Base-by-base conservation (phyloP, 176 grass and related monocot species). In the Carex myosuroides region DNA sequence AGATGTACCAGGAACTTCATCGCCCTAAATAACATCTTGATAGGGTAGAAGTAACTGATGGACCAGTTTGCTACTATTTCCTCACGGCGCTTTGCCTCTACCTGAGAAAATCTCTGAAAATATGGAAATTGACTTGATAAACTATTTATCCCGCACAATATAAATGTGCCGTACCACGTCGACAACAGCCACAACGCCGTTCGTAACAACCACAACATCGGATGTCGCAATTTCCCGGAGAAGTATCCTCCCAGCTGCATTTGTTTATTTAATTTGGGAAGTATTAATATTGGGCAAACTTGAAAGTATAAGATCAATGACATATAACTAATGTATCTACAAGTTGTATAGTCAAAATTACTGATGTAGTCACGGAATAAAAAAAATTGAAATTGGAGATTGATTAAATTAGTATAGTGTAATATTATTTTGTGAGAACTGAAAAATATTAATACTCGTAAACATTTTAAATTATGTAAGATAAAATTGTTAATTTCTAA, bases 161-260 rank as follows among this genome's bases (percentile, higher is more conserved):
- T 37, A 18, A 98, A 85, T 59, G 95, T 90, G 2, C 95, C 95
- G 2, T 91, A 78, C 75, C 88, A 86, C 30, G 86, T 95, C 11
- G 88, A 64, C 52, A 98, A 88, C 29, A 93, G 42, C 92, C 95
- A 95, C 59, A 98, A 84, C 52, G 87, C 44, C 9, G 85, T 1
- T 80, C 83, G 87, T 54, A 95, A 16, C 35, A 82, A 17, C 59
- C 80, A 65, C 21, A 82, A 12, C 60, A 67, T 16, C 12, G 80
- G 60, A 52, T 82, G 80, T 0, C 44, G 60, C 39, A 82, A 52
- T 82, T 58, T 82, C 4, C 66, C 80, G 0, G 61, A 18, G 35
- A 82, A 20, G 9, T 64, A 66, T 67, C 5, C 41, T 82, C 61
- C 61, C 21, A 82, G 7, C 80, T 82, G 20, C 37, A 48, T 52